Conservation (phyloP, 495 filamentous ascomycete species). For the Penicillium malachiteum region DNA sequence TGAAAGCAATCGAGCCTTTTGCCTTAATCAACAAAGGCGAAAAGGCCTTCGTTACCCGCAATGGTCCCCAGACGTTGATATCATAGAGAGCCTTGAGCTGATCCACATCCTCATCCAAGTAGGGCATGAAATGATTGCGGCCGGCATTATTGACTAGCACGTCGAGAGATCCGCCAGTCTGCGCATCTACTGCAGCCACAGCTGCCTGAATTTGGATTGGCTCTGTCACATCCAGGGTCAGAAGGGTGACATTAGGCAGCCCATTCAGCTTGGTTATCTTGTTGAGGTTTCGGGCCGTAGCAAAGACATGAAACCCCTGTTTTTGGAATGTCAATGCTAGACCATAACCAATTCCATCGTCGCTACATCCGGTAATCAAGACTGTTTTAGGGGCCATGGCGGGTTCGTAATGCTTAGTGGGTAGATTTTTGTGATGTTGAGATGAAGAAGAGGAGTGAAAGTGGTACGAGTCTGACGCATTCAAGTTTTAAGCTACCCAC, state of each 20-base stretch:
- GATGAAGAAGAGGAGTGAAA: too few relatives aligned
- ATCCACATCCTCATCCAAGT: slow-evolving; percentile 47
- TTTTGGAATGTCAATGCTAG: slow-evolving; percentile 51
- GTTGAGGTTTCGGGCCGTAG: slow-evolving; percentile 47
- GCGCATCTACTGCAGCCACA: background rate
- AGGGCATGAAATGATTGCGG: slow-evolving; percentile 37
- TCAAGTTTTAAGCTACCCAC: too few relatives aligned
- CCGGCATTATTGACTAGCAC: slow-evolving; percentile 60
- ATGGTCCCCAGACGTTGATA: slow-evolving; percentile 52
- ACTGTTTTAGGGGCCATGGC: slow-evolving; percentile 15
- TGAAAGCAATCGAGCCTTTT: slow-evolving; percentile 47
- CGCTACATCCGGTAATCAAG: slow-evolving; percentile 49
- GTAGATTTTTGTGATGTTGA: too few relatives aligned
- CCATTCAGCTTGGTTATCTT: slow-evolving; percentile 30
- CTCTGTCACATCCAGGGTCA: slow-evolving; percentile 4
- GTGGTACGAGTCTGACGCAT: too few relatives aligned
- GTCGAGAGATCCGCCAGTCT: slow-evolving; percentile 36
- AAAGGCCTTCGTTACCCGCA: slow-evolving; percentile 56
- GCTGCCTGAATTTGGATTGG: slow-evolving; percentile 31
- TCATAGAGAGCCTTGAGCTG: slow-evolving; percentile 47
- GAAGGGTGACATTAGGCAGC: slow-evolving; percentile 15
- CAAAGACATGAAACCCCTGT: slow-evolving; percentile 54
- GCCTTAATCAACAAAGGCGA: slow-evolving; percentile 47
- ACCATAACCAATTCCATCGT: slow-evolving; percentile 53
- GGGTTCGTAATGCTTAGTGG: too few relatives aligned